Evolutionary conservation across 768 basidiomycete species (phyloP).

Genomic region (Hirschioporus abietinus): DNA sequence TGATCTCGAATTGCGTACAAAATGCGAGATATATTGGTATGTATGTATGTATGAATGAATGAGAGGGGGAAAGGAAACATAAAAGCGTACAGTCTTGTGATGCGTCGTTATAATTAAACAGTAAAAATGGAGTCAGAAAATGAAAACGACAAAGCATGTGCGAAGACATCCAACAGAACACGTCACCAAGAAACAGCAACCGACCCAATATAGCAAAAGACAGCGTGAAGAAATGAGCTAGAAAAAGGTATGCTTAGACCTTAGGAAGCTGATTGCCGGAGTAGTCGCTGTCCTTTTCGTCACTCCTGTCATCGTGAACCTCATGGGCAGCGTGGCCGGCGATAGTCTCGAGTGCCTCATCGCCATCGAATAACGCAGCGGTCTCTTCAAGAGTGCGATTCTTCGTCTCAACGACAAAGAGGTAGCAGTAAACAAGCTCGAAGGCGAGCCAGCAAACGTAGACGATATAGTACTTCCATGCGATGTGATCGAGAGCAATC

Average conservation of each 20-base stretch:
- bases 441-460: conserved; percentile 67
- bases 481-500: conserved; percentile 56
- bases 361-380: conserved; percentile 72
- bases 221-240: background rate
- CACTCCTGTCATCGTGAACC: background rate
- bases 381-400: conserved; percentile 75
- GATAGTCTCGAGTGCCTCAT: conserved; percentile 40
- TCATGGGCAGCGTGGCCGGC: background rate
- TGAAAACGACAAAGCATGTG: background rate
- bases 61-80: background rate
- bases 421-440: conserved; percentile 60
- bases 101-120: background rate
- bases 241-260: background rate
- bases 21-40: background rate
- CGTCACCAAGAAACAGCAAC: background rate
- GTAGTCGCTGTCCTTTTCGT: background rate
- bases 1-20: background rate
- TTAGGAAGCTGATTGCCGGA: background rate
- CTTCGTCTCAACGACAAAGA: conserved; percentile 70
- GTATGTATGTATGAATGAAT: background rate
- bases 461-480: conserved; percentile 79
- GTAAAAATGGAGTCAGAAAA: background rate
- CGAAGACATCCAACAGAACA: background rate
- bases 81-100: conserved; percentile 1
- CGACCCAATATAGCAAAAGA: background rate